A percentile compares a stretch with the other conserved stretches of the same genome.
These are phyloP conservation scores for Tricholoma terreum DNA, from an alignment of 768 basidiomycete genomes.

Conservation along the genomic window DNA sequence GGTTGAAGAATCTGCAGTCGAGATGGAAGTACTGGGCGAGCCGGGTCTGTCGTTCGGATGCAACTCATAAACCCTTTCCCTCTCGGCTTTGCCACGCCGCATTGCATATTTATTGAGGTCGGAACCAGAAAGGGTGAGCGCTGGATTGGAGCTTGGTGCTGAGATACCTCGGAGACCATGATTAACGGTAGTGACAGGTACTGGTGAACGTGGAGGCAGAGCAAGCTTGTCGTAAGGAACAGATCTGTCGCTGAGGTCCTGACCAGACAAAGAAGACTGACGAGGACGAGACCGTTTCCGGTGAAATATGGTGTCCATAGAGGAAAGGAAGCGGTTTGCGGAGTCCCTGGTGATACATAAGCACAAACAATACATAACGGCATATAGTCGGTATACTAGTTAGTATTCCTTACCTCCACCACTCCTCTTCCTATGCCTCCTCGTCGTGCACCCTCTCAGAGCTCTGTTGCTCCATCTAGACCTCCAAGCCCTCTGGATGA, in stretches of 20 bases:
- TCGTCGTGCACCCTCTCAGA: conserved; percentile 49
- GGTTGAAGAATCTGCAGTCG: conserved; percentile 57
- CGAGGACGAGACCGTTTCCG: conserved; percentile 61
- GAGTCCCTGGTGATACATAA: neutral
- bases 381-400: no score
- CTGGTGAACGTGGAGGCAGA: conserved; percentile 54
- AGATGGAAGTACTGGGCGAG: conserved; percentile 49
- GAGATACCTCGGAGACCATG: conserved; percentile 68
- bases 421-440: conserved; percentile 34
- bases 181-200: conserved; percentile 52
- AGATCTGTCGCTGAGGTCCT: conserved; percentile 62
- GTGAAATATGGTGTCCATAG: conserved; percentile 68
- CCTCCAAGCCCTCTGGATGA: conserved; percentile 34
- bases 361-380: neutral
- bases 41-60: conserved; percentile 34
- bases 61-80: conserved; percentile 50
- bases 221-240: conserved; percentile 71
- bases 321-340: neutral
- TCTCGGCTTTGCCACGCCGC: conserved; percentile 48
- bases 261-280: conserved; percentile 56
- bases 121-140: conserved; percentile 67
- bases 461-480: conserved; percentile 46
- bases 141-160: conserved; percentile 81
- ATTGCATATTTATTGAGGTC: conserved; percentile 64
- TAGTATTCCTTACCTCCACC: no score